Percentiles rank a stretch among this genome's conserved stretches.
Conservation (phyloP, 352 stramenopile genomes). For the Globisporangium solare region DNA sequence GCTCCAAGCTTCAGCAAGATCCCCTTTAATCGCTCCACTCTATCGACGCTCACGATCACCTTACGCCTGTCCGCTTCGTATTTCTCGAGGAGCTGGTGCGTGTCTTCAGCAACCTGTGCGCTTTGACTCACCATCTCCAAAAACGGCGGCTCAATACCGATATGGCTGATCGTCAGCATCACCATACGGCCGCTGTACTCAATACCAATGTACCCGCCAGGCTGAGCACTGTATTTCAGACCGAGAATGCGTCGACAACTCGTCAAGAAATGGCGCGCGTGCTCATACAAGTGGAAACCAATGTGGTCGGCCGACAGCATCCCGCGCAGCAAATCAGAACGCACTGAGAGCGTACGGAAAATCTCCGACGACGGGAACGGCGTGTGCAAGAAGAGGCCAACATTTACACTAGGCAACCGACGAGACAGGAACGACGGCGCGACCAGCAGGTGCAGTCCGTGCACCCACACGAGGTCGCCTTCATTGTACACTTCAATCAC, state of each 20-base stretch:
- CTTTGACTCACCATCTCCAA: constrained; percentile 63
- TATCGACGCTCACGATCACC: constrained; percentile 93
- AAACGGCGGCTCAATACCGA: constrained; percentile 93
- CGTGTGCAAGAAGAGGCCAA: constrained; percentile 98
- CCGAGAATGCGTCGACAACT: constrained; percentile 90
- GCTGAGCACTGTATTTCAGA: constrained; percentile 89
- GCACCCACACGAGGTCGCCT: constrained; percentile 95
- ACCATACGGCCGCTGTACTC: constrained; percentile 97
- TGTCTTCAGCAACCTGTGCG: constrained; percentile 47
- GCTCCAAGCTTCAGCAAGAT: constrained; percentile 96
- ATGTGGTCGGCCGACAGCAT: constrained; percentile 98
- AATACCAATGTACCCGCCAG: constrained; percentile 90
- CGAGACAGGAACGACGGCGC: constrained; percentile 96
- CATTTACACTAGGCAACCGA: constrained; percentile 90
- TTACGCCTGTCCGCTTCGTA: constrained; percentile 52
- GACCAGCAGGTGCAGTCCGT: constrained; percentile 98
- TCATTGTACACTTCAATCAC: constrained; percentile 90
- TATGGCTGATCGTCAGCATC: constrained; percentile 96
- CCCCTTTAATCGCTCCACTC: constrained; percentile 96
- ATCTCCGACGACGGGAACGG: constrained; percentile 99
- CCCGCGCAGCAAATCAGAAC: constrained; percentile 93
- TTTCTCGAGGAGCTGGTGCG: constrained; percentile 31
- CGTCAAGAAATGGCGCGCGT: constrained; percentile 97
- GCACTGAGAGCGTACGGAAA: constrained; percentile 96
- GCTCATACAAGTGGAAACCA: constrained; percentile 98